Evolutionary conservation across 768 basidiomycete genomes (phyloP).

Genomic region (Pisolithus orientalis): DNA sequence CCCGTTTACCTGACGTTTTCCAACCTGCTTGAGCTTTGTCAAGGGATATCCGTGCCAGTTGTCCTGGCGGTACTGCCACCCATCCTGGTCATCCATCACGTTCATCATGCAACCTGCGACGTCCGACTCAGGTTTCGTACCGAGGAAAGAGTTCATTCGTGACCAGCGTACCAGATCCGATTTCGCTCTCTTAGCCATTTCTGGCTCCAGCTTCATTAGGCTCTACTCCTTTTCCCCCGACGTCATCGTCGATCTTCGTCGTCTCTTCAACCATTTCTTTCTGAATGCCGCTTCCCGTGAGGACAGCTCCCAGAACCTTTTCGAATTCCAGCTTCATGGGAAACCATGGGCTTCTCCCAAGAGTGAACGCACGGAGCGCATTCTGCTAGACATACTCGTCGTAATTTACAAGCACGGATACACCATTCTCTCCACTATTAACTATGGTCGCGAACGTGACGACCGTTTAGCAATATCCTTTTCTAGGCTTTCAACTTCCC

Average conservation of each 20-base stretch:
- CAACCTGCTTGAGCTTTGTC: slow-evolving; percentile 23
- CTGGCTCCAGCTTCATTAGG: slow-evolving; percentile 55
- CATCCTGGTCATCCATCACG: slow-evolving; percentile 19
- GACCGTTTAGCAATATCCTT: slow-evolving; percentile 69
- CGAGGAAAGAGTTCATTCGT: slow-evolving; percentile 67
- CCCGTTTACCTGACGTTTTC: slow-evolving; percentile 35
- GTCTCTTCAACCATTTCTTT: slow-evolving; percentile 44
- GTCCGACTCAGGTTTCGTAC: slow-evolving; percentile 49
- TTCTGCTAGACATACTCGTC: slow-evolving; percentile 60
- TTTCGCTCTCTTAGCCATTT: slow-evolving; percentile 67
- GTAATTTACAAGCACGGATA: slow-evolving; percentile 60
- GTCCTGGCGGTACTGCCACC: slow-evolving; percentile 15
- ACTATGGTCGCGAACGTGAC: slow-evolving; percentile 73
- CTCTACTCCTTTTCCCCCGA: slow-evolving; percentile 62
- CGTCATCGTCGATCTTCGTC: slow-evolving; percentile 48
- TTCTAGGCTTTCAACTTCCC: slow-evolving; percentile 40
- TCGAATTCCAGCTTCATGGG: slow-evolving; percentile 59
- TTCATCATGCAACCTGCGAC: slow-evolving; percentile 26
- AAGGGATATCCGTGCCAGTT: slow-evolving; percentile 20
- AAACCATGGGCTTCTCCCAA: slow-evolving; percentile 74
- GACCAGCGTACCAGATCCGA: slow-evolving; percentile 49
- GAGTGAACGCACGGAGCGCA: slow-evolving; percentile 57
- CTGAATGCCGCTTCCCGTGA: slow-evolving; percentile 45
- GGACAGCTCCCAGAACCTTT: slow-evolving; percentile 50
- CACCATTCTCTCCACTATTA: slow-evolving; percentile 58